These are phyloP conservation scores for Ocimum tenuiflorum DNA, from an alignment of 257 asterid species.

Conservation along the genomic window DNA sequence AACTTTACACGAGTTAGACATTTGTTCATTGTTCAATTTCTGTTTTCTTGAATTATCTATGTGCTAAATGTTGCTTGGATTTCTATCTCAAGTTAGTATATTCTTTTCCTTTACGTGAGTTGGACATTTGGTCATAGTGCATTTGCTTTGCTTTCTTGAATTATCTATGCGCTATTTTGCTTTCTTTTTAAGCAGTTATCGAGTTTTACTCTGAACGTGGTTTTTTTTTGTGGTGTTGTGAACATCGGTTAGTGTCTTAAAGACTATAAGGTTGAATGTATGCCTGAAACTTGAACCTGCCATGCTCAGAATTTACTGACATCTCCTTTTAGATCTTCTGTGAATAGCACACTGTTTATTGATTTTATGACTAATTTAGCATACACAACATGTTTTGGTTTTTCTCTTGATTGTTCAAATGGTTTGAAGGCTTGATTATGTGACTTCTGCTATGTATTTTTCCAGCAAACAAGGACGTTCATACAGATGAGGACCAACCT, in stretches of 20 bases:
- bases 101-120: too few species aligned
- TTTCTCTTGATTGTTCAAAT: not conserved
- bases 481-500: slow-evolving; percentile 89
- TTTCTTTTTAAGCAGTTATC: not conserved
- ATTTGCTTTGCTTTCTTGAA: too few species aligned
- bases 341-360: not conserved
- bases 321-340: not conserved
- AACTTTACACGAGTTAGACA: not conserved
- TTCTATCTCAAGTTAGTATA: slow-evolving; percentile 53
- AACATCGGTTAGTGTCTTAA: not conserved
- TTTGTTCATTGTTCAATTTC: not conserved
- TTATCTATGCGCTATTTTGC: not conserved
- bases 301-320: not conserved
- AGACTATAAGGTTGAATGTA: not conserved
- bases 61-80: slow-evolving; percentile 15
- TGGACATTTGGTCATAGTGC: too few species aligned
- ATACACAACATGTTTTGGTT: not conserved
- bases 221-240: not conserved
- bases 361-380: not conserved
- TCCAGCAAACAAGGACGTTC: slow-evolving; percentile 83
- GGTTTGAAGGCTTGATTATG: not conserved
- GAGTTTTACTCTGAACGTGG: not conserved
- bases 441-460: not conserved
- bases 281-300: not conserved
- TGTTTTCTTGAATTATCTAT: not conserved